Conservation (phyloP, 2,329 filamentous ascomycete species). For the Aspergillus spinulosporus region DNA sequence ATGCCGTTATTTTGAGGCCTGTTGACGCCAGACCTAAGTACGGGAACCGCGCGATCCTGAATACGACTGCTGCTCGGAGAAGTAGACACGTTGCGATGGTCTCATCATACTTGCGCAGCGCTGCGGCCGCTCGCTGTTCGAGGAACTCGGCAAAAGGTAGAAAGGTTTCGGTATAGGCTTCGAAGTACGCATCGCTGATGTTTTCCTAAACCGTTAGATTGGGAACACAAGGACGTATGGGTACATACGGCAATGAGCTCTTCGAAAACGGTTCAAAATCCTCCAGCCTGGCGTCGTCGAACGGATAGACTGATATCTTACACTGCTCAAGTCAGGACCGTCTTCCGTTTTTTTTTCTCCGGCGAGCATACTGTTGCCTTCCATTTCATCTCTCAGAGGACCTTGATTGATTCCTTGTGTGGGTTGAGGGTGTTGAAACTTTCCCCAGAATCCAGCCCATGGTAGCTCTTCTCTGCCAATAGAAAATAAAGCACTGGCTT, state of each 20-base stretch:
- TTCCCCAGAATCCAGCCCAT: conserved; percentile 44
- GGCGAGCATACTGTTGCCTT: conserved; percentile 58
- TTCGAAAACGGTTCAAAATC: conserved; percentile 71
- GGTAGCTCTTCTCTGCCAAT: conserved; percentile 15
- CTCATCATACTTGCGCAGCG: conserved; percentile 50
- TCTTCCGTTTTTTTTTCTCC: neutral
- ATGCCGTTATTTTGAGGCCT: conserved; percentile 60
- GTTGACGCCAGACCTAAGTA: conserved; percentile 33
- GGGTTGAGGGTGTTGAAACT: conserved; percentile 52
- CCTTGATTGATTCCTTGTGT: conserved; percentile 61
- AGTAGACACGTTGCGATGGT: conserved; percentile 62
- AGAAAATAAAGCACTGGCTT: too few species aligned
- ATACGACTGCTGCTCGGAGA: conserved; percentile 70
- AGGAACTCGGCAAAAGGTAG: conserved; percentile 63
- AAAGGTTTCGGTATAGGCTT: conserved; percentile 64
- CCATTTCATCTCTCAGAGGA: conserved; percentile 76
- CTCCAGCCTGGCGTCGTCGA: conserved; percentile 68
- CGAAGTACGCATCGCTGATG: conserved; percentile 65
- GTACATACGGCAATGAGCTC: conserved; percentile 56
- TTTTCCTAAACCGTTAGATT: conserved; percentile 38
- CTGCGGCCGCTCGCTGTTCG: conserved; percentile 53
- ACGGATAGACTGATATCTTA: conserved; percentile 66
- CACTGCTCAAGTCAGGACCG: conserved; percentile 40
- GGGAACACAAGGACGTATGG: neutral
- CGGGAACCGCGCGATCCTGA: conserved; percentile 72